Conservation (phyloP, 164 flowering plant species). For the Taxillus chinensis region DNA sequence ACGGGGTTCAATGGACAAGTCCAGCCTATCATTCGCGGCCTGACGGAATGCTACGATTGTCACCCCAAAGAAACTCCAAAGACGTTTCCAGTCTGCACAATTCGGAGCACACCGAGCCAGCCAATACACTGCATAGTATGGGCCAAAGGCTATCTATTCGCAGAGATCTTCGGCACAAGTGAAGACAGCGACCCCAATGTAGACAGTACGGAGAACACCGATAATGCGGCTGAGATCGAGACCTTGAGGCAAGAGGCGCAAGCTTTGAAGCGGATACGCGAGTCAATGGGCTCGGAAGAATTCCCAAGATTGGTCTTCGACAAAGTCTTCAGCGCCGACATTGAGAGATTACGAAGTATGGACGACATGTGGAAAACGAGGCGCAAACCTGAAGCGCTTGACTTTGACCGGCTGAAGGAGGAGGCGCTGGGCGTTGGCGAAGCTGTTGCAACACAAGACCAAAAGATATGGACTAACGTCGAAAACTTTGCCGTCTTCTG, state of each 20-base stretch:
- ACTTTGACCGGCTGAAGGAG: constrained; percentile 59
- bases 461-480: too few species aligned
- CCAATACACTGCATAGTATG: constrained; percentile 98
- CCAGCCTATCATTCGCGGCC: constrained; percentile 18
- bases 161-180: constrained; percentile 85
- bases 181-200: constrained; percentile 92
- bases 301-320: constrained; percentile 75
- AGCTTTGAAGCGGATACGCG: too few species aligned
- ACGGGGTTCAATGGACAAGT: constrained; percentile 99
- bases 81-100: constrained; percentile 95
- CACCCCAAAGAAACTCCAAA: constrained; percentile 93
- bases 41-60: constrained; percentile 95
- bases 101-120: constrained; percentile 98
- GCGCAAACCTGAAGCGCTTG: too few species aligned
- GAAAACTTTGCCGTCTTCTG: too few species aligned
- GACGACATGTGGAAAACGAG: too few species aligned
- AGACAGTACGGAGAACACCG: constrained; percentile 55
- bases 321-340: constrained; percentile 95
- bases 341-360: too few species aligned
- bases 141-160: constrained; percentile 97
- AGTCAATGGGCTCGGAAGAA: too few species aligned
- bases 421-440: too few species aligned
- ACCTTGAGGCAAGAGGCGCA: constrained; percentile 69
- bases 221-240: constrained; percentile 67
- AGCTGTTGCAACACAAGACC: too few species aligned